Percentiles rank a stretch among this genome's conserved stretches.
Evolutionary conservation across 805 yeast species (phyloP).

Genomic region (Saccharomycopsis amapae): DNA sequence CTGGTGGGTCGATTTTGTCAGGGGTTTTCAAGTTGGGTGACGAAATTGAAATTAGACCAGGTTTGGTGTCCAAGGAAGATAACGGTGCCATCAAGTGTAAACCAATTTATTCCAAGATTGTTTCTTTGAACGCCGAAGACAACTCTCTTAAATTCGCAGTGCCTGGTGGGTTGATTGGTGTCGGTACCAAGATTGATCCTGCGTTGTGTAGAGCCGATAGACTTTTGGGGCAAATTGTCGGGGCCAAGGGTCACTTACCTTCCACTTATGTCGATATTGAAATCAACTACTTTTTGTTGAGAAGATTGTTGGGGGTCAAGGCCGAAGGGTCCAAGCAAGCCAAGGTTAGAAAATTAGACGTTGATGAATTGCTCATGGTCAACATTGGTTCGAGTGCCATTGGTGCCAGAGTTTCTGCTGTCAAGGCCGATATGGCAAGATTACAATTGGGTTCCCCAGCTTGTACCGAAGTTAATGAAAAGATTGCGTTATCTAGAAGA

Average conservation of each 20-base stretch:
- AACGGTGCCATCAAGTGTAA: constrained; percentile 78
- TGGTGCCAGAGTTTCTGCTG: constrained; percentile 98
- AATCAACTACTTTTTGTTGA: constrained; percentile 90
- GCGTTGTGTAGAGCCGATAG: constrained; percentile 99
- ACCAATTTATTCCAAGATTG: constrained; percentile 91
- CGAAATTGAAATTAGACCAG: constrained; percentile 98
- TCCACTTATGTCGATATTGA: constrained; percentile 95
- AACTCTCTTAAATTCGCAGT: constrained; percentile 97
- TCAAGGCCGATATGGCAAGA: constrained; percentile 99
- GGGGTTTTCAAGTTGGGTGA: constrained; percentile 98
- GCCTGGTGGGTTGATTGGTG: constrained; percentile 99
- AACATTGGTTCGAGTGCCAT: constrained; percentile 99
- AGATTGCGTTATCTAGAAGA: constrained; percentile 97
- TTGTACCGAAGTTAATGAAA: constrained; percentile 96
- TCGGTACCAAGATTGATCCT: constrained; percentile 98
- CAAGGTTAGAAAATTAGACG: constrained; percentile 88
- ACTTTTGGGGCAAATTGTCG: constrained; percentile 98
- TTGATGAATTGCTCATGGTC: constrained; percentile 96
- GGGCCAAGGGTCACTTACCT: constrained; percentile 94
- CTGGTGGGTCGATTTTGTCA: constrained; percentile 95
- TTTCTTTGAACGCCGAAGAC: constrained; percentile 93
- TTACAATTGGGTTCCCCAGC: constrained; percentile 95
- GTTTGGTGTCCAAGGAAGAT: constrained; percentile 95
- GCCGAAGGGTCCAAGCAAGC: constrained; percentile 96
- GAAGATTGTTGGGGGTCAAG: constrained; percentile 97